Evolutionary conservation across 129 eudicot species (phyloP).

Genomic region (Arctium minus): DNA sequence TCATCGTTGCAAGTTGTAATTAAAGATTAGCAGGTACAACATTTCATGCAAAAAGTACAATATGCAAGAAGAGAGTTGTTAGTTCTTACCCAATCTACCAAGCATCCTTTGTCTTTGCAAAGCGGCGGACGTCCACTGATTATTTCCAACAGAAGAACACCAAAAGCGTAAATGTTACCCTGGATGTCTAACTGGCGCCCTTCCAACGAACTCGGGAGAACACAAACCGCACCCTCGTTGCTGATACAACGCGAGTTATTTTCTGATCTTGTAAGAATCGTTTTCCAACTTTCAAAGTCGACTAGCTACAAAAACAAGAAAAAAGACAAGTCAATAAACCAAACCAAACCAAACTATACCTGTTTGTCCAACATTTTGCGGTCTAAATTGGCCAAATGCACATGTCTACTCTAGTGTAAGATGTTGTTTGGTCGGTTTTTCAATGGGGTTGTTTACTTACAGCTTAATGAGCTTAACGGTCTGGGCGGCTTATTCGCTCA

Average conservation of each 20-base stretch:
- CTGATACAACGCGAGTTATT: conserved; percentile 66
- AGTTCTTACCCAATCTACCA: conserved; percentile 88
- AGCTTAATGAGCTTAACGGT: too few relatives aligned
- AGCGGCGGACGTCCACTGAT: conserved; percentile 87
- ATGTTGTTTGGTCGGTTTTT: too few relatives aligned
- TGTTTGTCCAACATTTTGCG: too few relatives aligned
- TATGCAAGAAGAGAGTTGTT: conserved; percentile 5
- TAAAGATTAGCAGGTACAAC: conserved; percentile 3
- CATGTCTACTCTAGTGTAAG: too few relatives aligned
- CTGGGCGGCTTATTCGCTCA: too few relatives aligned
- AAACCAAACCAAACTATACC: not conserved
- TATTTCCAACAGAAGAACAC: conserved; percentile 80
- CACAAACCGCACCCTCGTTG: conserved; percentile 73
- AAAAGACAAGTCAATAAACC: not conserved
- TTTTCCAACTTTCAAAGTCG: conserved; percentile 97
- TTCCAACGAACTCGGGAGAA: conserved; percentile 68
- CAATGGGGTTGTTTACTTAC: too few relatives aligned
- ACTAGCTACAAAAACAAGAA: conserved; percentile 59
- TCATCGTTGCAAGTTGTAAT: not conserved
- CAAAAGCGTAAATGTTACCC: conserved; percentile 84
- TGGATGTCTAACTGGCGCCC: conserved; percentile 68
- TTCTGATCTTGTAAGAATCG: conserved; percentile 81
- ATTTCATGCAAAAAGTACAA: conserved; percentile 4
- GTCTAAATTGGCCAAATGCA: too few relatives aligned
- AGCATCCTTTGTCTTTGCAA: conserved; percentile 72